Evolutionary conservation across 2,329 filamentous ascomycete genomes (phyloP).

Genomic region (Lecanicillium sp.): DNA sequence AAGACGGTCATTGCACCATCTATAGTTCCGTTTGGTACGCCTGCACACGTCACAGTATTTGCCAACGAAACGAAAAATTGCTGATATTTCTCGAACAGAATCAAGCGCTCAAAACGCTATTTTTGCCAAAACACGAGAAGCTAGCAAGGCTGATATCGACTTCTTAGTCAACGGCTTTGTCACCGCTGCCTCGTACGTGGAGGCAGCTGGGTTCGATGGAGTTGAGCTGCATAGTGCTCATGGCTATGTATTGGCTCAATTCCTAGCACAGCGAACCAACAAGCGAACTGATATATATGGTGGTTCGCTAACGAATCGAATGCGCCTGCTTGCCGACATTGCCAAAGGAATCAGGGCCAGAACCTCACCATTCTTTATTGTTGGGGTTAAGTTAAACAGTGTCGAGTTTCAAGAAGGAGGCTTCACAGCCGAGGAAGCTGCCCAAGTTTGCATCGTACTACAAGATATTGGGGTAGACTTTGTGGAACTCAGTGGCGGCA

Average conservation of each 20-base stretch:
- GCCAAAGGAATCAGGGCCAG: slow-evolving; percentile 36
- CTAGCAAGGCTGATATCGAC: slow-evolving; percentile 46
- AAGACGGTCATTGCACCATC: slow-evolving; percentile 31
- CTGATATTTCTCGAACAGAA: neutral
- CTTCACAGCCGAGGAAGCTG: slow-evolving; percentile 42
- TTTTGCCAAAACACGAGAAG: slow-evolving; percentile 41
- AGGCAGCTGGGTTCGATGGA: slow-evolving; percentile 54
- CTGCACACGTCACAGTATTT: slow-evolving; percentile 12
- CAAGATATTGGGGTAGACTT: slow-evolving; percentile 45
- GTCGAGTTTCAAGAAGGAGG: slow-evolving; percentile 48
- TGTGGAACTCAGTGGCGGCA: slow-evolving; percentile 54
- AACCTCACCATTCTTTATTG: slow-evolving; percentile 29
- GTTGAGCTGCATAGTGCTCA: slow-evolving; percentile 46
- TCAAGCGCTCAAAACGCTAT: neutral
- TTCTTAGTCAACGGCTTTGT: slow-evolving; percentile 53
- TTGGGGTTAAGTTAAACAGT: slow-evolving; percentile 51
- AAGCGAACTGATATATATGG: slow-evolving; percentile 47
- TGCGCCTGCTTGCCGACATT: slow-evolving; percentile 37
- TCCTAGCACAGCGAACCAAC: slow-evolving; percentile 35
- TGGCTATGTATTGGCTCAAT: slow-evolving; percentile 46
- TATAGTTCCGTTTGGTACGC: slow-evolving; percentile 24
- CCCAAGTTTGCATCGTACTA: slow-evolving; percentile 35
- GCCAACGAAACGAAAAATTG: slow-evolving; percentile 16
- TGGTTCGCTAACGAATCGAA: slow-evolving; percentile 33
- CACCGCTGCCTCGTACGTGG: slow-evolving; percentile 52